Evolutionary conservation across 768 basidiomycete genomes (phyloP), one percentile per base, ranked within the genome.

Genomic region (Pleurotus eryngii): DNA sequence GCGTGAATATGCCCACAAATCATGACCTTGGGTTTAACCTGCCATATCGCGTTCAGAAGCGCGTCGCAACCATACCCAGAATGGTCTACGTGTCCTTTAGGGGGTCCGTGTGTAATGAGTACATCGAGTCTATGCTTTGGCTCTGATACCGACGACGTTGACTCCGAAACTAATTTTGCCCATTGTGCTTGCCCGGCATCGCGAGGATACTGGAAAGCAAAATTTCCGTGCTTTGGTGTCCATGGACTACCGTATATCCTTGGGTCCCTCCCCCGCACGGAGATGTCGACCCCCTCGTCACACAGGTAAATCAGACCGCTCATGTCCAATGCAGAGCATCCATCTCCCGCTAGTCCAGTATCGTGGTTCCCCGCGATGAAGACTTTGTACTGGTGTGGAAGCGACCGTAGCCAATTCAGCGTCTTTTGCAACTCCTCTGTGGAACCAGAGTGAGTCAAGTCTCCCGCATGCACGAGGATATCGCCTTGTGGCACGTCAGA

Each of bases 351-450:
- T 39, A 77, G 69, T 9, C 57, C 51, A 1, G 27, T n/a, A 49
- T 79, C 77, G 63, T 77, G 78, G 57, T 80, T 78, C 1, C 78
- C 79, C 5, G 72, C 78, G 35, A 80, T 72, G 58, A 76, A 69
- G 17, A 78, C 38, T 51, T 79, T 80, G 63, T 74, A 55, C 0
- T 61, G 67, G 53, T 80, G 73, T 22, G 76, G 69, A 22, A 70
- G 71, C 11, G 49, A 56, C n/a, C 49, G 37, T 39, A 69, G 53
- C 60, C 63, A 11, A 26, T 62, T 45, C 1, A 78, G 65, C 14
- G 64, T 65, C 9, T 58, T 57, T 37, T 61, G 53, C 14, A 76
- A 63, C 53, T 77, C 72, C 24, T 59, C n/a, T 9, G 51, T 47
- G 15, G 72, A 70, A 2, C 77, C 72, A 3, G 69, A 71, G 18